These are phyloP conservation scores for Cubamyces lactineus DNA, from an alignment of 768 basidiomycete genomes.

Conservation along the genomic window DNA sequence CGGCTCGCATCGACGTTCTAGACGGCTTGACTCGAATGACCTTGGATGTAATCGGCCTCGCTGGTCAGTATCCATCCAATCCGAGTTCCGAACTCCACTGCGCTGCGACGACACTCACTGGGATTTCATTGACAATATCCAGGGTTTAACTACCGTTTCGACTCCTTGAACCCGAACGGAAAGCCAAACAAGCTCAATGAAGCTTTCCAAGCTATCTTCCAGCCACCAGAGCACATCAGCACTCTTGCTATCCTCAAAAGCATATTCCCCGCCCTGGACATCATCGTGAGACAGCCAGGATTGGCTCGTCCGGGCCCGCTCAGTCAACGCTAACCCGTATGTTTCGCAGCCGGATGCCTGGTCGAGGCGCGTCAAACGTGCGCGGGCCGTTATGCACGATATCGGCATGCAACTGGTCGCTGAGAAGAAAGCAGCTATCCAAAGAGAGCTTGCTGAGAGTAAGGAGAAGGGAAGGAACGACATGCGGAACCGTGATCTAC, in stretches of 20 bases:
- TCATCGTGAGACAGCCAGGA: constrained; percentile 20
- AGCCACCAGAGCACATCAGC: not conserved
- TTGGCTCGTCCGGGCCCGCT: too few species aligned
- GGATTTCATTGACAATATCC: not conserved
- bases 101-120: not conserved
- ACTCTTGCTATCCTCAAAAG: constrained; percentile 6
- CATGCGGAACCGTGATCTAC: constrained; percentile 26
- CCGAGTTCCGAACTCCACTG: not conserved
- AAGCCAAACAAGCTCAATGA: constrained; percentile 35
- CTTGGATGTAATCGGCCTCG: constrained; percentile 45
- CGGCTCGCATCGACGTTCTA: constrained; percentile 36
- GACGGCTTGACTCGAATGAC: constrained; percentile 41
- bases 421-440: constrained; percentile 36
- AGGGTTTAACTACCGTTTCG: constrained; percentile 42
- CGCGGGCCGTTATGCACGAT: constrained; percentile 27
- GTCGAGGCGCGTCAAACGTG: constrained; percentile 5
- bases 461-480: not conserved
- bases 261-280: constrained; percentile 29
- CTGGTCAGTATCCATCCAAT: constrained; percentile 31
- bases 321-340: not conserved
- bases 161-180: constrained; percentile 34
- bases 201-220: constrained; percentile 35
- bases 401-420: constrained; percentile 35
- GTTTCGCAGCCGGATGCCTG: constrained; percentile 9
- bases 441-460: not conserved